Evolutionary conservation across 768 basidiomycete genomes (phyloP).

Genomic region (Erythrobasidium yunnanense): DNA sequence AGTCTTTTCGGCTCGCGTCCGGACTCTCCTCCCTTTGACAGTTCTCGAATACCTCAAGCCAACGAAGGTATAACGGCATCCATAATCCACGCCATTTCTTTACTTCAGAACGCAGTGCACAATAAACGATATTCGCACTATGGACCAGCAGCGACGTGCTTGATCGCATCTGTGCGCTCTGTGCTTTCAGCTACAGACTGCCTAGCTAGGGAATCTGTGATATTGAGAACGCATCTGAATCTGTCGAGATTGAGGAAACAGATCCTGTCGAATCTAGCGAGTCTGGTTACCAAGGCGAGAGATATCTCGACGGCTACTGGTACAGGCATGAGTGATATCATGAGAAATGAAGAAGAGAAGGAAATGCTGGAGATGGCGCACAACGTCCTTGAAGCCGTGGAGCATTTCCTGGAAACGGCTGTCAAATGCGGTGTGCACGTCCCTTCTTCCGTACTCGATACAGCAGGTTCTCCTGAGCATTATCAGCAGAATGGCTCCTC

Average conservation of each 20-base stretch:
- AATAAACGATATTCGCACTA: constrained; percentile 70
- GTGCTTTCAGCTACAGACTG: constrained; percentile 75
- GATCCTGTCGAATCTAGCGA: constrained; percentile 67
- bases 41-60: not conserved
- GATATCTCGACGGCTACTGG: constrained; percentile 44
- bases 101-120: constrained; percentile 73
- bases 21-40: not conserved
- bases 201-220: constrained; percentile 64
- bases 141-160: constrained; percentile 80
- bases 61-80: constrained; percentile 55
- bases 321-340: constrained; percentile 45
- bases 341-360: constrained; percentile 49
- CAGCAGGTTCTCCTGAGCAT: not conserved
- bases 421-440: constrained; percentile 42
- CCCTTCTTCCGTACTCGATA: constrained; percentile 28
- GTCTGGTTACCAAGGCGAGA: constrained; percentile 62
- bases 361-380: constrained; percentile 70
- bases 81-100: constrained; percentile 68
- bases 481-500: not conserved
- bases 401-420: constrained; percentile 55
- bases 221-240: constrained; percentile 55
- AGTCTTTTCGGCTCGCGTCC: constrained; percentile 1
- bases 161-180: constrained; percentile 83
- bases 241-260: constrained; percentile 69
- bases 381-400: constrained; percentile 67